These are phyloP conservation scores for Cymodocea nodosa DNA, from an alignment of 116 monocot genomes.

Conservation along the genomic window DNA sequence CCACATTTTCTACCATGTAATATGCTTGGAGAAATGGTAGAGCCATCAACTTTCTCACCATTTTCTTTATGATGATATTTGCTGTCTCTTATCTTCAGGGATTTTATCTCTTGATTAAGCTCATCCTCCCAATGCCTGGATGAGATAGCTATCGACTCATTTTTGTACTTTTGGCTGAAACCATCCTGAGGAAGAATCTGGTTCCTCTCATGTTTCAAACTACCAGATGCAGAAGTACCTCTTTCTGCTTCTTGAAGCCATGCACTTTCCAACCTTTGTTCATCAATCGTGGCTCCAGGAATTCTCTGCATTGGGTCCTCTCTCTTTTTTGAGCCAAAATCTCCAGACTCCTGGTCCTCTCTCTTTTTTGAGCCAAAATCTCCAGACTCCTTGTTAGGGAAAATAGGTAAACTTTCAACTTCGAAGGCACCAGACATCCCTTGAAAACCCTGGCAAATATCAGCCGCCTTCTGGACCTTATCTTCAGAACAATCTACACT, in stretches of 20 bases:
- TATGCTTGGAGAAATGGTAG: slow-evolving; percentile 48
- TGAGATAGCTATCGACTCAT: slow-evolving; percentile 9
- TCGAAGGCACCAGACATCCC: background rate
- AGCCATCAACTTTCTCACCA: slow-evolving; percentile 7
- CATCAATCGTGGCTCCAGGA: slow-evolving; percentile 8
- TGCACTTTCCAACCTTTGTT: slow-evolving; percentile 54
- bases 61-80: slow-evolving; percentile 7
- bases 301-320: slow-evolving; percentile 15
- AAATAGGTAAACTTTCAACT: slow-evolving; percentile 1
- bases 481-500: slow-evolving; percentile 10
- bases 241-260: slow-evolving; percentile 57
- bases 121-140: slow-evolving; percentile 53
- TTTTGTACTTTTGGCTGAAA: slow-evolving; percentile 12
- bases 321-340: background rate
- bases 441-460: background rate
- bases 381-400: background rate
- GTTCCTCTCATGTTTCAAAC: slow-evolving; percentile 37
- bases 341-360: slow-evolving; percentile 6
- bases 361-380: background rate
- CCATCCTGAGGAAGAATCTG: slow-evolving; percentile 51
- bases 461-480: slow-evolving; percentile 3
- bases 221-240: slow-evolving; percentile 10
- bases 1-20: slow-evolving; percentile 37
- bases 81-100: slow-evolving; percentile 34
- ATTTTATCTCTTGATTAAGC: slow-evolving; percentile 30